Base-by-base conservation (phyloP, 164 flowering plant genomes). In the Brasenia schreberi region DNA sequence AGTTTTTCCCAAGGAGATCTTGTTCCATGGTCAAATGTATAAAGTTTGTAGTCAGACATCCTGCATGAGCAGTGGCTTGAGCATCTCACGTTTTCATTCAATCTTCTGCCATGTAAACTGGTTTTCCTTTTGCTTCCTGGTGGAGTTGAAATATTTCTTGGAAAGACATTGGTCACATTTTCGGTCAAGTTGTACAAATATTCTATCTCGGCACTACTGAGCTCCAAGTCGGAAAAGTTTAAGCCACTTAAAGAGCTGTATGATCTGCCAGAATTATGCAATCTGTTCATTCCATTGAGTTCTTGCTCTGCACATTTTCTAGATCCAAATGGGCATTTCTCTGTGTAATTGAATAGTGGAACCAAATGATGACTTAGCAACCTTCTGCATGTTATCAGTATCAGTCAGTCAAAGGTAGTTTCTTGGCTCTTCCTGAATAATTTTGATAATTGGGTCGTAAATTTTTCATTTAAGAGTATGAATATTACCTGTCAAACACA, bases 321-420 rank as follows among this genome's bases (percentile, higher is more conserved):
- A 70, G 61, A 56, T 27, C 62, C 67, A 12, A 66, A 67, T 27
- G 71, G 44, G 27, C 62, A 18, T 61, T 45, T 60, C 63, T 27
- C 69, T 42, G 42, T 42, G 60, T 45, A 66, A 62, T 68, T 73
- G 27, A 53, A 65, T 10, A 64, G 63, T 65, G 74, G 69, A 33
- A 63, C 61, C 42, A 76, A 71, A 70, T 74, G 53, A 64, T 70
- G 64, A 59, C 66, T 42, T 45, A 75, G 64, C 70, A 65, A 56
- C 70, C 72, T 72, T 78, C 82, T 85, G 82, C 61, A 67, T 49
- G 56, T 49, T 49, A 49, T 5, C 56, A 14, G 56, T 49, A 49
- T 14, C 56, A 49, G 56, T 49, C 56, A 49, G 56, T 49, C 4
- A 49, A 49, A 49, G 56, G 12, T 14, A 9, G 56, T 49, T 49